Percentiles rank a stretch among this genome's conserved stretches.
Conservation (phyloP, 2,329 filamentous ascomycete genomes). For the Coleophoma crateriformis region DNA sequence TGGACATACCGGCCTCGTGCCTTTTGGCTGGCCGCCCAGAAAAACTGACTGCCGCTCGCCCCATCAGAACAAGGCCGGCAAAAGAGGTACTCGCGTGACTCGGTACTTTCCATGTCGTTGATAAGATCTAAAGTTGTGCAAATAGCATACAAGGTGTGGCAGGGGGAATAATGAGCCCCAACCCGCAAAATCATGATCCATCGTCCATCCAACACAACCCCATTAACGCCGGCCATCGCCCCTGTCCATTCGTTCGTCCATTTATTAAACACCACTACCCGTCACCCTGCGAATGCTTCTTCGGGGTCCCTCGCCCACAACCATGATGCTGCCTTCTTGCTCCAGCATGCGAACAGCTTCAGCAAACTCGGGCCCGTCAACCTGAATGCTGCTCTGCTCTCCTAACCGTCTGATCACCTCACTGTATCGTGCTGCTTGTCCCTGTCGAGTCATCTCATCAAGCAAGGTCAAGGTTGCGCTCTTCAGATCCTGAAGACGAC, state of each 20-base stretch:
- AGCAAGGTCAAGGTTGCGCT: slow-evolving; percentile 67
- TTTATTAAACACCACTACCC: slow-evolving; percentile 23
- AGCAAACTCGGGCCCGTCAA: slow-evolving; percentile 77
- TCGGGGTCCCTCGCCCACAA: slow-evolving; percentile 79
- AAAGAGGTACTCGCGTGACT: too few species aligned
- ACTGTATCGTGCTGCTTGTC: slow-evolving; percentile 66
- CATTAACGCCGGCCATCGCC: not conserved
- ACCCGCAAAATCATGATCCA: too few species aligned
- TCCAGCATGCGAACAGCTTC: slow-evolving; percentile 78
- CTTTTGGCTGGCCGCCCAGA: too few species aligned
- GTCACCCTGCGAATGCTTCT: slow-evolving; percentile 75
- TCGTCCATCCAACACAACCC: not conserved
- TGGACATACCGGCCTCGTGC: too few species aligned
- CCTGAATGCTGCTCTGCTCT: slow-evolving; percentile 63
- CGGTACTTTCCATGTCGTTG: too few species aligned
- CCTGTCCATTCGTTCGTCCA: too few species aligned
- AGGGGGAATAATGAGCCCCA: too few species aligned
- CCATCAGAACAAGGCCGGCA: too few species aligned
- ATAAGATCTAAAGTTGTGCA: too few species aligned
- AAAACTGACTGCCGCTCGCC: too few species aligned
- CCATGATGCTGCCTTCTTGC: slow-evolving; percentile 74
- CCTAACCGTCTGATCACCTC: slow-evolving; percentile 70
- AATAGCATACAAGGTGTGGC: too few species aligned
- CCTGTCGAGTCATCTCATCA: slow-evolving; percentile 71
- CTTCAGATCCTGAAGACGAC: slow-evolving; percentile 79